phyloP scores from a whole-genome alignment of 148 eudicot species.

The Vaccinium darrowii region DNA sequence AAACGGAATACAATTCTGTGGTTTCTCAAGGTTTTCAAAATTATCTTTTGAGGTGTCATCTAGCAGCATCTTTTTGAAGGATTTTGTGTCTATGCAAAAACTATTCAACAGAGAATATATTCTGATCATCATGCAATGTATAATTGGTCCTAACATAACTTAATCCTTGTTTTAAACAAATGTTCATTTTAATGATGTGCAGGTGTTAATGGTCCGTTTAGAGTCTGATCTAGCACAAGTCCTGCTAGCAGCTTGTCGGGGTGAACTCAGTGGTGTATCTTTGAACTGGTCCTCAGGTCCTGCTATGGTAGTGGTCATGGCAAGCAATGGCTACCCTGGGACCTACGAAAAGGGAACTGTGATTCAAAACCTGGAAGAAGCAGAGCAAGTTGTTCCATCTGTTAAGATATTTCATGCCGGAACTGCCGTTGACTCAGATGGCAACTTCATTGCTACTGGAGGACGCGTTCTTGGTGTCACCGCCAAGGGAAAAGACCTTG shows the following conservation, averaged over 20 bases:
- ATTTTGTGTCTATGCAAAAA: background rate
- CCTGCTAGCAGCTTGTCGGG: constrained; percentile 80
- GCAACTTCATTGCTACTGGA: constrained; percentile 72
- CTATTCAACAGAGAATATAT: no score
- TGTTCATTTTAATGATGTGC: background rate
- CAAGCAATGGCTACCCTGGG: constrained; percentile 94
- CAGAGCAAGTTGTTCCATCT: constrained; percentile 60
- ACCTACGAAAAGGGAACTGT: constrained; percentile 72
- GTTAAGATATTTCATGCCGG: constrained; percentile 94
- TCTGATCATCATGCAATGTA: no score
- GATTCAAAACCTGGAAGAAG: constrained; percentile 59
- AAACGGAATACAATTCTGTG: background rate
- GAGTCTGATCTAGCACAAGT: constrained; percentile 88
- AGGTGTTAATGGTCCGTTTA: constrained; percentile 88
- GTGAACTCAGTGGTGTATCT: constrained; percentile 60
- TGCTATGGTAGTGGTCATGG: constrained; percentile 98
- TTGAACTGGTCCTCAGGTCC: constrained; percentile 83
- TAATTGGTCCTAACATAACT: background rate
- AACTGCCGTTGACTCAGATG: constrained; percentile 62
- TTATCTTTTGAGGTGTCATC: background rate
- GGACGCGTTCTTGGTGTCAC: constrained; percentile 95
- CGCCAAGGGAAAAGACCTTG: constrained; percentile 74
- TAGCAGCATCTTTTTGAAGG: background rate
- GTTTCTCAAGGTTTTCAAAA: background rate
- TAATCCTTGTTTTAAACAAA: background rate